Evolutionary conservation across 1,284 basidiomycete genomes (phyloP).

Genomic region (Cryptococcus sp.): DNA sequence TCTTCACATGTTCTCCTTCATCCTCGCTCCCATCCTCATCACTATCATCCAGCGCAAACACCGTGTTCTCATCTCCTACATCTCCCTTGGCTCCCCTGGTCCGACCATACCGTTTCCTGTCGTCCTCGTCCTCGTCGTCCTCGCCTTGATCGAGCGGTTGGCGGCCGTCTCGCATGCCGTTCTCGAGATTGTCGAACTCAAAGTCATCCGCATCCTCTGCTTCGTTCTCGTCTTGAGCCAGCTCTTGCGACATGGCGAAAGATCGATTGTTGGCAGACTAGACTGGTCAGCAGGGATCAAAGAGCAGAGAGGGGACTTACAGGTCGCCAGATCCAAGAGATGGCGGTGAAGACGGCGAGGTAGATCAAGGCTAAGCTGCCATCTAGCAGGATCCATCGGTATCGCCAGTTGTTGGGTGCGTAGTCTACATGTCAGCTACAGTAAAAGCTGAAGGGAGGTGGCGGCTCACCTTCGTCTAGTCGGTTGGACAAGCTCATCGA

Average conservation of each 20-base stretch:
- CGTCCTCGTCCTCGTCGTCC: conserved; percentile 42
- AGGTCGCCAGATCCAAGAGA: conserved; percentile 90
- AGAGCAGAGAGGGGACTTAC: conserved; percentile 24
- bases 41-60: conserved; percentile 77
- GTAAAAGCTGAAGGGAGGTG: neutral
- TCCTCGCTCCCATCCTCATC: conserved; percentile 56
- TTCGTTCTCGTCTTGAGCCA: conserved; percentile 72
- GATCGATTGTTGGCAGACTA: conserved; percentile 79
- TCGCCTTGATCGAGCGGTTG: conserved; percentile 22
- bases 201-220: conserved; percentile 82
- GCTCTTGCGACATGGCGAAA: conserved; percentile 54
- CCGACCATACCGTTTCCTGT: conserved; percentile 39
- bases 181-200: conserved; percentile 68
- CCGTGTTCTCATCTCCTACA: conserved; percentile 63
- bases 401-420: conserved; percentile 85
- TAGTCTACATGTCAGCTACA: conserved; percentile 58
- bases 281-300: conserved; percentile 1
- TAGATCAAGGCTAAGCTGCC: conserved; percentile 90
- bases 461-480: conserved; percentile 68
- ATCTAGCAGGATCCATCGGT: conserved; percentile 92
- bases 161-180: conserved; percentile 39
- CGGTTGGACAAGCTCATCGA: conserved; percentile 86
- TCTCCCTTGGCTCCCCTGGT: conserved; percentile 31
- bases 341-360: conserved; percentile 68
- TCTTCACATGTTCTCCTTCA: conserved; percentile 8